Conservation (phyloP, 768 basidiomycete genomes). For the Xerocomellus amylosporus region DNA sequence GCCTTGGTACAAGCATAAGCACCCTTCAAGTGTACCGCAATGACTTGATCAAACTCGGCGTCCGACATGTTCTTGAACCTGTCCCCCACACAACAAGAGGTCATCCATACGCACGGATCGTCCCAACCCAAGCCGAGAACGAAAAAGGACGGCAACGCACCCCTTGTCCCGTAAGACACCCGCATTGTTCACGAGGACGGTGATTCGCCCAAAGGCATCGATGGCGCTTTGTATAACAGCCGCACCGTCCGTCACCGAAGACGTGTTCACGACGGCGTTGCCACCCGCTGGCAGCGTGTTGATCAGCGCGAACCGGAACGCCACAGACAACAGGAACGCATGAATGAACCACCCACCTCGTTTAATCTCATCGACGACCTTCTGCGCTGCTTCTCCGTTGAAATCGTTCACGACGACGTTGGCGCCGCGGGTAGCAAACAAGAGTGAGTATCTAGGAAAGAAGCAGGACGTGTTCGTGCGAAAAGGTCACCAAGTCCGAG, state of each 20-base stretch:
- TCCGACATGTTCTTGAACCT: slow-evolving; percentile 98
- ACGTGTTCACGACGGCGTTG: slow-evolving; percentile 81
- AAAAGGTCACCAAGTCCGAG: neutral
- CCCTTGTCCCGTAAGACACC: slow-evolving; percentile 84
- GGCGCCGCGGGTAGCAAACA: slow-evolving; percentile 92
- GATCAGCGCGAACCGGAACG: neutral
- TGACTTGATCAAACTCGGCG: slow-evolving; percentile 87
- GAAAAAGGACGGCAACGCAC: slow-evolving; percentile 36
- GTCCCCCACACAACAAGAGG: neutral
- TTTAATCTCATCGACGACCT: slow-evolving; percentile 86
- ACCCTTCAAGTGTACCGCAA: slow-evolving; percentile 90
- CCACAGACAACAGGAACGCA: neutral
- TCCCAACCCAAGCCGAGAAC: too few relatives aligned
- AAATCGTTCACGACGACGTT: slow-evolving; percentile 96
- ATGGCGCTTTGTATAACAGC: slow-evolving; percentile 85
- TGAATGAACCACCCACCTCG: slow-evolving; percentile 48
- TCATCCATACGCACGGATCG: neutral
- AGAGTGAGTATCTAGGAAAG: slow-evolving; percentile 69
- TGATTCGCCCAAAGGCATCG: slow-evolving; percentile 77
- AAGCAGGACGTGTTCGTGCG: neutral
- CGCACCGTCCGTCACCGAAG: slow-evolving; percentile 82
- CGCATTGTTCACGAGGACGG: slow-evolving; percentile 95
- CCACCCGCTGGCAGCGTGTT: slow-evolving; percentile 65
- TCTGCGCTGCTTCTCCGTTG: slow-evolving; percentile 81
- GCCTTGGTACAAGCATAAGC: slow-evolving; percentile 92